A percentile compares a stretch with the other conserved stretches of the same genome.
Conservation (phyloP, 2,329 filamentous ascomycete genomes). For the Exophiala xenobiotica region DNA sequence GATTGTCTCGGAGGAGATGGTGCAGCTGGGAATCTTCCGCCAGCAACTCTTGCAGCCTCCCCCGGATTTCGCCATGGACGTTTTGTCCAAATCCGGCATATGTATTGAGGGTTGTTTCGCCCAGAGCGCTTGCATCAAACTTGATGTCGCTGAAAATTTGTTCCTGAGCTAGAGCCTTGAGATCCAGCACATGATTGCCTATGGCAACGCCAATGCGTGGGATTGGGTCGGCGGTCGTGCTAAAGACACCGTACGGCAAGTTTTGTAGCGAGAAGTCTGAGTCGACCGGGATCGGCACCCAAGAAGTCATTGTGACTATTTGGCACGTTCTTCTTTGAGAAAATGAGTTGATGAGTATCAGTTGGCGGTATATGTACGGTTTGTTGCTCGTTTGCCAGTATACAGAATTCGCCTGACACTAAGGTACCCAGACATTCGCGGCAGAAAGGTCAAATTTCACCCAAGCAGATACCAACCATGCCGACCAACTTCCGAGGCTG, state of each 20-base stretch:
- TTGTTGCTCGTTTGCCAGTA: no score
- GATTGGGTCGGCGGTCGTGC: background rate
- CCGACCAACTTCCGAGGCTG: no score
- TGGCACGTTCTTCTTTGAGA: background rate
- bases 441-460: no score
- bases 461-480: no score
- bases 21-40: constrained; percentile 1
- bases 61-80: constrained; percentile 42
- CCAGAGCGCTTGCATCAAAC: background rate
- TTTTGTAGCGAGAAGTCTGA: constrained; percentile 12
- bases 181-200: constrained; percentile 10
- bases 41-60: constrained; percentile 35
- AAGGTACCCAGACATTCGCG: no score
- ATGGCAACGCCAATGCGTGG: constrained; percentile 14
- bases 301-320: background rate
- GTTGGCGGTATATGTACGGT: background rate
- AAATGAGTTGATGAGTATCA: background rate
- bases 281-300: background rate
- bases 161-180: constrained; percentile 4
- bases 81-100: constrained; percentile 49
- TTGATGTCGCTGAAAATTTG: constrained; percentile 1
- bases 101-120: constrained; percentile 44
- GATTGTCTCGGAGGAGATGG: constrained; percentile 4
- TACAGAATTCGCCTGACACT: no score
- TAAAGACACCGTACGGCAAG: constrained; percentile 14